Evolutionary conservation across 176 grass and related monocot genomes (phyloP), one percentile per base, ranked within the genome.

Genomic region (Phoenix roebelenii): DNA sequence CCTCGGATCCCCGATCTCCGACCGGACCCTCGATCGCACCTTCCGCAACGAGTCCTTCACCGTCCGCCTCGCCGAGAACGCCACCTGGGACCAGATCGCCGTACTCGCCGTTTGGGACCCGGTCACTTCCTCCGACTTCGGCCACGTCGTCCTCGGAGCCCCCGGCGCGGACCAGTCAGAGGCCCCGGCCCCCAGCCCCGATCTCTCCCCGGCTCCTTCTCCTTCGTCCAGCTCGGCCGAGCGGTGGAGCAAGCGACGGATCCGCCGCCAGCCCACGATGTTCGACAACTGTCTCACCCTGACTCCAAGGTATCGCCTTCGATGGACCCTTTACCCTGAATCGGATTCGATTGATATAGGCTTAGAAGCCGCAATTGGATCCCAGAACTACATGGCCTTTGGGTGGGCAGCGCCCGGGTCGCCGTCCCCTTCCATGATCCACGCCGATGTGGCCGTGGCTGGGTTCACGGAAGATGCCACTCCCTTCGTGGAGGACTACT

Each of bases 371-470:
- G 63, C 78, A 0, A 54, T 83, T 14, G 84, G 92, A 25, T 90
- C 92, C 3, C 81, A 97, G 71, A 91, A 91, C 81, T 91, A 97
- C 68, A 80, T 97, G 81, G 84, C 84, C 50, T 91, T 97, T 62
- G 92, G 92, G 51, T 97, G 92, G 92, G 78, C 84, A 1, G 35
- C 68, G 5, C 81, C 92, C 12, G 58, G 32, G 14, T n/a, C 56
- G 58, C 70, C 62, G 3, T 22, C 74, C 0, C 84, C 77, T 7
- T 76, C 84, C 66, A 82, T 97, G 81, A 66, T 85, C 66, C 75
- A 85, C 54, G 66, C 87, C 48, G 92, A 97, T 50, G 76, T 91
- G 28, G 54, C 84, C n/a, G 69, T 97, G 22, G 49, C 84, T 0
- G 92, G 87, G 0, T 97, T 97, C 72, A 97, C 78, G 12, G 92